Base-by-base conservation (phyloP, 2,329 filamentous ascomycete species). In the Colletotrichum melonis region DNA sequence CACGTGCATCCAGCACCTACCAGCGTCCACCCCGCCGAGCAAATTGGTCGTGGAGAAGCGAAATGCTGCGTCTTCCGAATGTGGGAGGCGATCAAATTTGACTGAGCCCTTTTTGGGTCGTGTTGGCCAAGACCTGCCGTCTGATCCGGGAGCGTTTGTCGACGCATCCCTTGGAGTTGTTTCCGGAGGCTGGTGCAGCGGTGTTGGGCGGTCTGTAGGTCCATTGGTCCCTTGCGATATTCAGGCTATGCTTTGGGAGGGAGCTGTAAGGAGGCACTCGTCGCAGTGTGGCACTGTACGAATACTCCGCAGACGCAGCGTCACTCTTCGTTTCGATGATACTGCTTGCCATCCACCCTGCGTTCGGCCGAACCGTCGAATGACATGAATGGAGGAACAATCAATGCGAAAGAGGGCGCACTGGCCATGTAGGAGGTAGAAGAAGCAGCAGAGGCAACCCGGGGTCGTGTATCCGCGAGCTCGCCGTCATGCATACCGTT, bases 111-210 rank as follows among this genome's bases (percentile, higher is more conserved):
- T 64, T 52, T 54, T 35, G 60, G 70, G 32, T 30, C 46, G 35
- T 65, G 71, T 70, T 70, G 62, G 67, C 71, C 70, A 73, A 70
- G 67, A 65, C 60, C 71, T 73, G 71, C 71, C 71, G 71, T 73
- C 67, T 56, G 71, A 73, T 73, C 71, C 71, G 71, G 35, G 35
- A 30, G 54, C 22, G 30, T 72, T 57, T 65, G 32, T 11, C 24
- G 32, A 32, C n/a, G 22, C 26, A 46, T 28, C 64, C 64, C 42
- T 67, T 26, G 19, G 24, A 56, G 49, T 30, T n/a, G 66, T 68
- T 63, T 56, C 30, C 32, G 59, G 67, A 55, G 55, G 54, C 32
- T 72, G 24, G 42, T 58, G 38, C 38, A 16, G 38, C 14, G 14
- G 16, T 16, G 38, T 1, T 42, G 26, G 26, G 4, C 4, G 26